A percentile compares a stretch with the other conserved stretches of the same genome.
phyloP scores from a whole-genome alignment of 139 green algal genomes.

The Coccomyxa sp. region DNA sequence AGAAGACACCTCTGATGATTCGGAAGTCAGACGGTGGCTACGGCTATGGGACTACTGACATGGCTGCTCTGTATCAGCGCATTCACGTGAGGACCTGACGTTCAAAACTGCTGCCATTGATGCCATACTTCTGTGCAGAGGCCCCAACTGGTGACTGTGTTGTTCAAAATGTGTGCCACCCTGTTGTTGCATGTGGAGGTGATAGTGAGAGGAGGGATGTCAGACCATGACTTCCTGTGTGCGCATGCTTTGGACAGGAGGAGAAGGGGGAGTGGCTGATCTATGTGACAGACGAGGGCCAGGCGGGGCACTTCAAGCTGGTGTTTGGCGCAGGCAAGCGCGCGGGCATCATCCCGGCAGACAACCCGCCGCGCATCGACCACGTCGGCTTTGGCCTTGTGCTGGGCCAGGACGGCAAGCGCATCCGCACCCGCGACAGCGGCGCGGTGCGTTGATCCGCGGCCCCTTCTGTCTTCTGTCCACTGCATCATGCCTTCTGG shows the following conservation, averaged over 20 bases:
- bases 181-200: no score
- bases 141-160: no score
- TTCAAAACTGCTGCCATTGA: background rate
- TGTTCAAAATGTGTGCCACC: no score
- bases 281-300: conserved; percentile 95
- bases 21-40: conserved; percentile 95
- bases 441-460: background rate
- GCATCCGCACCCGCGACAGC: conserved; percentile 56
- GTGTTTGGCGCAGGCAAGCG: conserved; percentile 51
- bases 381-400: conserved; percentile 98
- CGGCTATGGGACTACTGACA: conserved; percentile 94
- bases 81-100: conserved; percentile 22
- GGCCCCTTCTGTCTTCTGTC: background rate
- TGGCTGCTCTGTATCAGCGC: conserved; percentile 82
- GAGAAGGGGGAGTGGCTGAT: conserved; percentile 97
- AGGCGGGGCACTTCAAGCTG: conserved; percentile 84
- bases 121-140: no score
- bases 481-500: background rate
- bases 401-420: conserved; percentile 94
- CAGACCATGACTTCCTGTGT: no score
- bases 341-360: conserved; percentile 56
- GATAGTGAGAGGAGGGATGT: no score
- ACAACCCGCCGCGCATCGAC: conserved; percentile 47
- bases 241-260: conserved; percentile 13
- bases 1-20: conserved; percentile 84